phyloP scores from a whole-genome alignment of 768 basidiomycete species.

The Leccinum subgranulosum region DNA sequence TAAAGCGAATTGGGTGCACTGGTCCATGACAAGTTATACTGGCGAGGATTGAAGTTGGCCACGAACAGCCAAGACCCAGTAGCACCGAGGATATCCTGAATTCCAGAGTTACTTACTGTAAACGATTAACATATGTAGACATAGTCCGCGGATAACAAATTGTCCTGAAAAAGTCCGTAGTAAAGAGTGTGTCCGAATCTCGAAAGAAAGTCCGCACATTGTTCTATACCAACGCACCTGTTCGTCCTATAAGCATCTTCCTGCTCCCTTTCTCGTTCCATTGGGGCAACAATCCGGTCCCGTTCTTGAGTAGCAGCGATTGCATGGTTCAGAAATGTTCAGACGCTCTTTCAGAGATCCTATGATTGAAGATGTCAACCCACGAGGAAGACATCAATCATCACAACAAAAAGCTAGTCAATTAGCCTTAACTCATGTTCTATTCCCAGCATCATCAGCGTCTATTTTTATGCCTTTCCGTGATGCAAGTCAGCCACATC shows the following conservation, averaged over 20 bases:
- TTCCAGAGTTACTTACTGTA: not conserved
- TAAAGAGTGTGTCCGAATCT: not conserved
- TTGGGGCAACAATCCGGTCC: conserved; percentile 18
- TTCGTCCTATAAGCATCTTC: not conserved
- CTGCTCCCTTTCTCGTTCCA: conserved; percentile 9
- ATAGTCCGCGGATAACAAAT: not conserved
- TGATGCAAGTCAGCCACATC: not conserved
- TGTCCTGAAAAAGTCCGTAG: not conserved
- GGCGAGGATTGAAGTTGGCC: not conserved
- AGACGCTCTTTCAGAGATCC: conserved; percentile 34
- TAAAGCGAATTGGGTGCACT: not conserved
- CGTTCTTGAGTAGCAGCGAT: conserved; percentile 30
- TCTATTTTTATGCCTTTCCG: conserved; percentile 23
- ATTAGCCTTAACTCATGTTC: conserved; percentile 37
- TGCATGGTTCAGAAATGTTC: conserved; percentile 33
- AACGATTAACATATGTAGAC: not conserved
- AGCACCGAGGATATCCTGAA: not conserved
- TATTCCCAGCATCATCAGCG: conserved; percentile 41
- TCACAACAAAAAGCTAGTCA: not conserved
- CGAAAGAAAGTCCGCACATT: not conserved
- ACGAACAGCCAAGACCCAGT: not conserved
- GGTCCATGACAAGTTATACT: not conserved
- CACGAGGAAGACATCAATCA: not conserved
- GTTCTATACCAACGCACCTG: not conserved
- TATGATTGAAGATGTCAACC: conserved; percentile 6